Evolutionary conservation across 768 basidiomycete species (phyloP).

Genomic region (Tylopilus vinaceipallidus): DNA sequence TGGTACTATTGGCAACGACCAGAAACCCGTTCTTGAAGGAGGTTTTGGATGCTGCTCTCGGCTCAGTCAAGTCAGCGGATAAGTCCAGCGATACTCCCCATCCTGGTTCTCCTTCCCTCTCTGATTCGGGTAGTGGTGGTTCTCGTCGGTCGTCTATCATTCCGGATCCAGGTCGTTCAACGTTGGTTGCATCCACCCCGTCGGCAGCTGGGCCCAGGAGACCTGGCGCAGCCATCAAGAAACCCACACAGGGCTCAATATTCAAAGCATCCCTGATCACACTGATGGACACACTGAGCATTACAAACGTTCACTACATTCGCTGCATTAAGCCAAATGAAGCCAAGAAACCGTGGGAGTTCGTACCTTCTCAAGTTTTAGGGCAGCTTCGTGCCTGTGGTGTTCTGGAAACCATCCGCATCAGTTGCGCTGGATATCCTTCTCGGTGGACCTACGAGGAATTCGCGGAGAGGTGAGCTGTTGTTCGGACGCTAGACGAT

Average conservation of each 20-base stretch:
- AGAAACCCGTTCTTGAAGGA: constrained; percentile 94
- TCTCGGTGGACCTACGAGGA: constrained; percentile 98
- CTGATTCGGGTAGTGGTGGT: constrained; percentile 72
- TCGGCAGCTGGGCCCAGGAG: constrained; percentile 48
- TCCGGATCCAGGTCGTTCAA: constrained; percentile 81
- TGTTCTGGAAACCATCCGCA: constrained; percentile 97
- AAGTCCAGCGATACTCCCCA: constrained; percentile 45
- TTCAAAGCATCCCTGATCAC: constrained; percentile 94
- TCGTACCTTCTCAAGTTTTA: constrained; percentile 91
- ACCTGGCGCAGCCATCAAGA: constrained; percentile 70
- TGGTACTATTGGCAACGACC: constrained; percentile 80
- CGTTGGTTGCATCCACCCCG: constrained; percentile 55
- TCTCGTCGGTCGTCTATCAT: constrained; percentile 84
- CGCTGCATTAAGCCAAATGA: constrained; percentile 99
- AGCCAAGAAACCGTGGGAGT: constrained; percentile 94
- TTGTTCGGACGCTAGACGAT: constrained; percentile 4
- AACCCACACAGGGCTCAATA: constrained; percentile 97
- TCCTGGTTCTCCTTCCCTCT: constrained; percentile 72
- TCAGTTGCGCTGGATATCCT: constrained; percentile 98
- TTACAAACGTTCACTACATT: constrained; percentile 98
- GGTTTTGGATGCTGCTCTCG: constrained; percentile 87
- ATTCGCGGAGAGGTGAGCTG: constrained; percentile 88
- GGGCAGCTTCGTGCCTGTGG: constrained; percentile 96
- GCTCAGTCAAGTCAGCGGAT: constrained; percentile 65
- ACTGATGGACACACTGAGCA: constrained; percentile 95